phyloP scores from a whole-genome alignment of 495 filamentous ascomycete genomes.

The Cercophora samala region DNA sequence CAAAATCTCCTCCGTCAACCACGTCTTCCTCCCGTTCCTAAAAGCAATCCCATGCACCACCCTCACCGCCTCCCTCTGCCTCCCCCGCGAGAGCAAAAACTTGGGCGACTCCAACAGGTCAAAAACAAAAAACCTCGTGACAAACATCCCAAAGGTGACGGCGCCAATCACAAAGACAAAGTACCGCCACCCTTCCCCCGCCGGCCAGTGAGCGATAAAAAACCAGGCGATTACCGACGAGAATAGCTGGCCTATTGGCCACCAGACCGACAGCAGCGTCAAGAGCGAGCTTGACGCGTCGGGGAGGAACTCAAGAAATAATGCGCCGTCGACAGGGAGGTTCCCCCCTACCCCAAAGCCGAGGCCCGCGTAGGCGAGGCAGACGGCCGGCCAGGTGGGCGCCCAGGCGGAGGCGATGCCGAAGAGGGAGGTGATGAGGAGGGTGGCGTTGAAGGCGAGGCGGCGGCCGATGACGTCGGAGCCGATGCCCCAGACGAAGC shows the following conservation, averaged over 20 bases:
- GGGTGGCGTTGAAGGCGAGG: conserved; percentile 73
- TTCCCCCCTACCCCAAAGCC: conserved; percentile 64
- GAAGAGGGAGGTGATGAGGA: conserved; percentile 68
- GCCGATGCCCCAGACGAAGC: conserved; percentile 77
- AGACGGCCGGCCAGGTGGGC: conserved; percentile 65
- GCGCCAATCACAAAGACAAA: conserved; percentile 13
- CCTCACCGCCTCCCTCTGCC: conserved; percentile 42
- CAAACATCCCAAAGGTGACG: background rate
- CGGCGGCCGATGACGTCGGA: conserved; percentile 68
- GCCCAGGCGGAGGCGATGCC: conserved; percentile 66
- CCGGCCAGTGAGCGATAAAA: conserved; percentile 66
- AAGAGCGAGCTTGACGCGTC: conserved; percentile 72
- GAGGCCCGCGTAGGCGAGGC: conserved; percentile 45
- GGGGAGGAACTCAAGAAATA: conserved; percentile 77
- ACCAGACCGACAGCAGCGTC: conserved; percentile 74
- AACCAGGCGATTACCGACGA: conserved; percentile 77
- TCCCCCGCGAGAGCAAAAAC: background rate
- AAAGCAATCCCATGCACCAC: conserved; percentile 72
- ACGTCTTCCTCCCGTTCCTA: conserved; percentile 62
- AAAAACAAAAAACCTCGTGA: background rate
- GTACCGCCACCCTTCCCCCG: conserved; percentile 74
- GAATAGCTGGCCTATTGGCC: conserved; percentile 71
- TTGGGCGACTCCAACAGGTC: background rate
- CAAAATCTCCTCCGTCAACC: conserved; percentile 57
- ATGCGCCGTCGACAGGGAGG: conserved; percentile 74